phyloP scores from a whole-genome alignment of 164 flowering plant genomes.

The Aristolochia fimbriata region DNA sequence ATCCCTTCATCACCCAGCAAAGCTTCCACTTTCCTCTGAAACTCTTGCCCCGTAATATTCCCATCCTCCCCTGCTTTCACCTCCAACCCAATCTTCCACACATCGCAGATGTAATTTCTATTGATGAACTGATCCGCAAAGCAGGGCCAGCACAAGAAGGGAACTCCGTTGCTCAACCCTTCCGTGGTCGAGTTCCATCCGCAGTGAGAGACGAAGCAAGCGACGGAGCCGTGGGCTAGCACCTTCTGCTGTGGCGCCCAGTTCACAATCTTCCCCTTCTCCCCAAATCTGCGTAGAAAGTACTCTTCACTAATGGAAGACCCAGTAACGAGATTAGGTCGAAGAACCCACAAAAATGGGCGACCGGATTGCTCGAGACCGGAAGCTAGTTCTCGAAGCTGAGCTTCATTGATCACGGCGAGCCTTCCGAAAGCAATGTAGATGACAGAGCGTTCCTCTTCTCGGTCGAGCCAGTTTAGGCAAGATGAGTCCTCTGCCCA shows the following conservation, averaged over 20 bases:
- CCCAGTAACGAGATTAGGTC: conserved; percentile 20
- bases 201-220: conserved; percentile 51
- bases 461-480: conserved; percentile 10
- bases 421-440: conserved; percentile 24
- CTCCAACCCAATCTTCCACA: conserved; percentile 36
- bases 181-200: conserved; percentile 64
- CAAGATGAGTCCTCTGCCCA: conserved; percentile 9
- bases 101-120: conserved; percentile 31
- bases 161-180: conserved; percentile 37
- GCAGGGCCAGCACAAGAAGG: conserved; percentile 52
- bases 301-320: conserved; percentile 15
- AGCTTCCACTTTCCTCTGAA: conserved; percentile 9
- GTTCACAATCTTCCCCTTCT: conserved; percentile 25
- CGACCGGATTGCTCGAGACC: conserved; percentile 33
- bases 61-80: conserved; percentile 10
- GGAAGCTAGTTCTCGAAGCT: conserved; percentile 36
- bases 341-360: conserved; percentile 47
- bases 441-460: conserved; percentile 9
- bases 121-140: conserved; percentile 40
- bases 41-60: conserved; percentile 9
- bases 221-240: conserved; percentile 37
- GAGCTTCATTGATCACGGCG: conserved; percentile 16
- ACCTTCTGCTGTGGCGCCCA: conserved; percentile 55
- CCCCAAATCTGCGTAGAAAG: conserved; percentile 19
- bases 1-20: not conserved